A percentile compares a stretch with the other conserved stretches of the same genome.
These are phyloP conservation scores for Bryum argenteum DNA, from an alignment of 225 moss, liverwort and hornwort genomes.

Conservation along the genomic window DNA sequence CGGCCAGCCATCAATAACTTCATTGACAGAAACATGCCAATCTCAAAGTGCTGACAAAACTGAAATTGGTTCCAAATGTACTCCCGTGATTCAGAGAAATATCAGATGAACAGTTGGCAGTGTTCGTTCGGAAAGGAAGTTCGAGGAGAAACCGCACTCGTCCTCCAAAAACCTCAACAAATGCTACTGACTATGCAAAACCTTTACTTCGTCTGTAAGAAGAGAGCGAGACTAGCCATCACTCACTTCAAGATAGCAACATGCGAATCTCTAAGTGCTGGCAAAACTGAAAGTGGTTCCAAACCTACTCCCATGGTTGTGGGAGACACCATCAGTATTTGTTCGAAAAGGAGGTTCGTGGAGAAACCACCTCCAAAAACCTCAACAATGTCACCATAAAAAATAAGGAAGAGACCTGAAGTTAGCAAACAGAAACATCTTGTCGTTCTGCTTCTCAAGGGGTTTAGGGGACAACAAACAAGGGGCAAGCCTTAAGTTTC, in stretches of 20 bases:
- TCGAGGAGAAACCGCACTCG: conserved; percentile 9
- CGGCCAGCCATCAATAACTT: neutral
- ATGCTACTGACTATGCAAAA: neutral
- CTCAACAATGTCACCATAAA: neutral
- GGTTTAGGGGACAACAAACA: neutral
- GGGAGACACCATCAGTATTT: neutral
- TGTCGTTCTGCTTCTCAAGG: conserved; percentile 21
- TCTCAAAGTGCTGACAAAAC: conserved; percentile 8
- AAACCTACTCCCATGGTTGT: neutral
- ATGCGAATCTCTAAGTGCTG: neutral
- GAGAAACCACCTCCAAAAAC: conserved; percentile 16
- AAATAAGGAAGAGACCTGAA: too few species aligned
- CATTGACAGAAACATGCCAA: neutral
- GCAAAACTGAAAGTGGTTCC: conserved; percentile 1
- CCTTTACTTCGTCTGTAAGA: neutral
- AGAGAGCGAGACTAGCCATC: neutral
- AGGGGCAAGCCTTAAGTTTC: conserved; percentile 28
- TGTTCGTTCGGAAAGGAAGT: conserved; percentile 23
- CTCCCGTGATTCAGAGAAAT: neutral
- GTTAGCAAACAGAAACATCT: conserved; percentile 16
- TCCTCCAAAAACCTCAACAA: conserved; percentile 4
- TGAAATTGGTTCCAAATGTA: neutral
- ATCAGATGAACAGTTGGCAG: neutral
- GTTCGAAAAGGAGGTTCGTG: conserved; percentile 26
- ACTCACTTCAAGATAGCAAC: neutral